These are phyloP conservation scores for Schizophyllum commune DNA, from an alignment of 1,284 basidiomycete genomes.

Conservation along the genomic window DNA sequence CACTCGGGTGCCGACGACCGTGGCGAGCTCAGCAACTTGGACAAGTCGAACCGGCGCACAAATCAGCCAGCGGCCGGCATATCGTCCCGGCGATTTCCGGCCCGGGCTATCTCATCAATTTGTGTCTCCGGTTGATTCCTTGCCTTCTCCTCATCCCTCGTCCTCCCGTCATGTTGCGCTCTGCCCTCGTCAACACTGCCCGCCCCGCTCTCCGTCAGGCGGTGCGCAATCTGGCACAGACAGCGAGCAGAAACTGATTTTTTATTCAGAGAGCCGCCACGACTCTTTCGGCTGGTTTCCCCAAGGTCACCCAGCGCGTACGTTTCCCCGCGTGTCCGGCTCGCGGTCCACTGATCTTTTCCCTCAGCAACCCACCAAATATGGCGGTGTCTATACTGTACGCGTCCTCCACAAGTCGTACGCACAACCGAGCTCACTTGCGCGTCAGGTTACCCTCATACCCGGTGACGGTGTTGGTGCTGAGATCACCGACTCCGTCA, in stretches of 20 bases:
- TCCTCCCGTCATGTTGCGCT: conserved; percentile 53
- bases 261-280: conserved; percentile 58
- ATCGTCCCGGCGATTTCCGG: neutral
- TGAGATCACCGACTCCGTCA: conserved; percentile 97
- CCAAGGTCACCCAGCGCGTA: conserved; percentile 66
- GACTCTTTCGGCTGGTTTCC: conserved; percentile 75
- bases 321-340: conserved; percentile 17
- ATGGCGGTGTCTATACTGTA: conserved; percentile 89
- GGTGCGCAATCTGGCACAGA: conserved; percentile 27
- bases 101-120: neutral
- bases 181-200: conserved; percentile 46
- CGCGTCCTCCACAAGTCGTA: conserved; percentile 17
- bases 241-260: conserved; percentile 1
- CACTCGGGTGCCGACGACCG: neutral
- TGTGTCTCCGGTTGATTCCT: neutral
- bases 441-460: conserved; percentile 77
- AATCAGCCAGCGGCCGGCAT: neutral
- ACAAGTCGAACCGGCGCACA: neutral
- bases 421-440: conserved; percentile 13
- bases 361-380: conserved; percentile 80
- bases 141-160: conserved; percentile 14
- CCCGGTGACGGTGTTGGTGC: conserved; percentile 96
- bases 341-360: conserved; percentile 3
- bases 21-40: neutral
- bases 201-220: conserved; percentile 47